phyloP scores from a whole-genome alignment of 768 basidiomycete species.

The Megacollybia marginata region DNA sequence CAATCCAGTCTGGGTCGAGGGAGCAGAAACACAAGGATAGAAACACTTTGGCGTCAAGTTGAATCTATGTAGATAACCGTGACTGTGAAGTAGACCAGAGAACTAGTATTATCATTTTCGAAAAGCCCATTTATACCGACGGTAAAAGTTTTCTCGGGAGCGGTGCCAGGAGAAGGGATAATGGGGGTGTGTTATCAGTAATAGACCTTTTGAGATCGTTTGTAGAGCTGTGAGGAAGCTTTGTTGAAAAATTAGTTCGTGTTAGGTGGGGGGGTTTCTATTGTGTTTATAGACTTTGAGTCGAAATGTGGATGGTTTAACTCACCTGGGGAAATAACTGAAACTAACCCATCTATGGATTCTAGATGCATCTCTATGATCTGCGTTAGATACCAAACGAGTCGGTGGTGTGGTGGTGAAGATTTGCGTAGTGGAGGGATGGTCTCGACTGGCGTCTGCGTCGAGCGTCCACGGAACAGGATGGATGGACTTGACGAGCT shows the following conservation, averaged over 20 bases:
- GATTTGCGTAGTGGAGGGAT: too few species aligned
- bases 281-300: slow-evolving; percentile 23
- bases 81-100: too few species aligned
- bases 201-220: slow-evolving; percentile 44
- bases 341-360: slow-evolving; percentile 42
- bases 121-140: slow-evolving; percentile 79
- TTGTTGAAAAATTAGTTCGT: slow-evolving; percentile 43
- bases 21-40: too few species aligned
- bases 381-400: slow-evolving; percentile 59
- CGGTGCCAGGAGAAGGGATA: slow-evolving; percentile 27
- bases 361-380: slow-evolving; percentile 51
- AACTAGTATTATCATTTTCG: too few species aligned
- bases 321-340: slow-evolving; percentile 15
- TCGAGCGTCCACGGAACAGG: too few species aligned
- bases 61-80: too few species aligned
- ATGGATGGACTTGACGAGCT: too few species aligned
- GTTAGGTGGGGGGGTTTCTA: slow-evolving; percentile 31
- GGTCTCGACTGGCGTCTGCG: too few species aligned
- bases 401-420: too few species aligned
- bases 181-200: slow-evolving; percentile 24
- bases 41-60: too few species aligned
- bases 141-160: slow-evolving; percentile 48
- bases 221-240: slow-evolving; percentile 52
- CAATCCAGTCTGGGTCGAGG: too few species aligned
- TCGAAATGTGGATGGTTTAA: too few species aligned